Conservation (phyloP, 768 basidiomycete species). For the Termitomyces sp. region DNA sequence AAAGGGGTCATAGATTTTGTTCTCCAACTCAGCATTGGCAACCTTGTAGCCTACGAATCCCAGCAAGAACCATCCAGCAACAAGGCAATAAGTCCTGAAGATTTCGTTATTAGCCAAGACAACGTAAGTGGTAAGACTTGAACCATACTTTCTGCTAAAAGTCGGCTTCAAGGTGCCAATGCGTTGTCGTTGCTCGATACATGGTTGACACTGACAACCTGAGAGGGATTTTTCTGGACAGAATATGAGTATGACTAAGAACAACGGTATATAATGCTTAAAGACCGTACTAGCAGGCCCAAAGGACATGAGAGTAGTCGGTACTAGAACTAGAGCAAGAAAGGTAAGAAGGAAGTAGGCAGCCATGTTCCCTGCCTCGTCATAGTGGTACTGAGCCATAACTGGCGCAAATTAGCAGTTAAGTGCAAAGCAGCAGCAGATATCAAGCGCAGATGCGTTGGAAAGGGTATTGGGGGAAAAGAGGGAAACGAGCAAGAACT, state of each 20-base stretch:
- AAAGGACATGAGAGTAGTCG: slow-evolving; percentile 57
- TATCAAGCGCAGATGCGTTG: background rate
- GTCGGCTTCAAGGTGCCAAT: slow-evolving; percentile 45
- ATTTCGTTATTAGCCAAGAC: background rate
- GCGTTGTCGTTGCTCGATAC: slow-evolving; percentile 46
- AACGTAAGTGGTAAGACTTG: slow-evolving; percentile 1
- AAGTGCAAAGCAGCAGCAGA: background rate
- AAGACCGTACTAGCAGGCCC: slow-evolving; percentile 38
- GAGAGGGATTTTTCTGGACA: slow-evolving; percentile 27
- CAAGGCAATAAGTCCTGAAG: slow-evolving; percentile 51
- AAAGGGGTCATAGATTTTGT: slow-evolving; percentile 87
- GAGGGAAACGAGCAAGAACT: background rate
- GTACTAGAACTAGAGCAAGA: slow-evolving; percentile 77
- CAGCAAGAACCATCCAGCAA: slow-evolving; percentile 71
- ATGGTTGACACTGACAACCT: slow-evolving; percentile 61
- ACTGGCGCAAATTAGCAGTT: background rate
- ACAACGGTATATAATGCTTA: background rate
- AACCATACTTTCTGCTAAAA: slow-evolving; percentile 44
- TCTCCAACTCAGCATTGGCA: slow-evolving; percentile 49
- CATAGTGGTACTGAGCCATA: slow-evolving; percentile 80
- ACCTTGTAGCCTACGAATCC: slow-evolving; percentile 65
- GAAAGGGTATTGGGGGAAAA: background rate
- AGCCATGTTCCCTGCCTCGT: slow-evolving; percentile 82
- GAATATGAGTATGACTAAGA: background rate
- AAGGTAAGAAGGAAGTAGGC: slow-evolving; percentile 90